Base-by-base conservation (phyloP, 179 eudicot species). In the Silene vulgaris region DNA sequence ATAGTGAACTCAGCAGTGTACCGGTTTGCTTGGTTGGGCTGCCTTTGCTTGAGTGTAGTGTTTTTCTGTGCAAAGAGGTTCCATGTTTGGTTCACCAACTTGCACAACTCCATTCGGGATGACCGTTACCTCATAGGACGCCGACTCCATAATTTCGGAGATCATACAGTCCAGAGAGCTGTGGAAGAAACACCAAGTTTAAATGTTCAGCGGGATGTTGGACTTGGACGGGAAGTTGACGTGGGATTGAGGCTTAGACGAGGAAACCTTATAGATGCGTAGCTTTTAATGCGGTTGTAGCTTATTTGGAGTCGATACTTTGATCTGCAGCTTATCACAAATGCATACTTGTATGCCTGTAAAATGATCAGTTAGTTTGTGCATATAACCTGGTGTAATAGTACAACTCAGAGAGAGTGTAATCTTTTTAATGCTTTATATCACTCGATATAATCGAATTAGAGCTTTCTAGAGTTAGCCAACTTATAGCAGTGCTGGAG, bases 21-120 rank as follows among this genome's bases (percentile, higher is more conserved):
- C 75, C 87, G 98, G 6, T 94, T 90, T 67, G 96, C 98, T 17
- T 94, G 98, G 98, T 37, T 94, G 76, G 98, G 98, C 5, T 94
- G 98, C 81, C 88, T 94, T 35, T 77, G 86, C 54, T 72, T 92
- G 35, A 87, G 97, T 80, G 71, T 84, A 32, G 65, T 94, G 21
- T 86, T 85, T 73, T 94, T 92, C 81, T 94, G 97, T 80, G 97
- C 89, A n/a, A 90, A 89, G 84, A 82, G 98, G 76, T 94, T 89
- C 87, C 98, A 94, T 79, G 88, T 92, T 23, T 92, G 97, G 97
- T 90, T 94, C 89, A 94, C 97, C 71, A 90, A 94, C 80, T 89
- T 94, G 62, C 98, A 94, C 84, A 94, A 94, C 62, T 90, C 97
- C n/a, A 94, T 94, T 45, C 89, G 98, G 0, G 97, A 94, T 80